A percentile compares a stretch with the other conserved stretches of the same genome.
Conservation (phyloP, 495 filamentous ascomycete species). For the Penicillium waksmanii region DNA sequence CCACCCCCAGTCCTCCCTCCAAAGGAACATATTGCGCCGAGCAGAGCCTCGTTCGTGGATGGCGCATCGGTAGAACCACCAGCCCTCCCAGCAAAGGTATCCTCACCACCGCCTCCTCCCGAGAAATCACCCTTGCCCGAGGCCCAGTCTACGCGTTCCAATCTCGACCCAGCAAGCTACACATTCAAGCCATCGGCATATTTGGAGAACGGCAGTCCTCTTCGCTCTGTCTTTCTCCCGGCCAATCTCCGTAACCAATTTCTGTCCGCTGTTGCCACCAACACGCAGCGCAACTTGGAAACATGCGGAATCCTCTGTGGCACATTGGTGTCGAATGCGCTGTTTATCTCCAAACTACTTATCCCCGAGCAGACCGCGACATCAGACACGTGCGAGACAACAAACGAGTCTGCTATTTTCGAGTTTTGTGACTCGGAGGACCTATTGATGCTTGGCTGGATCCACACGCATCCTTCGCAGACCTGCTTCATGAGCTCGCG, state of each 20-base stretch:
- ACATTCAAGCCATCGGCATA: slow-evolving; percentile 86
- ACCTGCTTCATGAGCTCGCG: slow-evolving; percentile 97
- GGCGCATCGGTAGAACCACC: slow-evolving; percentile 23
- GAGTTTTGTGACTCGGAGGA: slow-evolving; percentile 87
- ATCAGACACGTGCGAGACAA: slow-evolving; percentile 89
- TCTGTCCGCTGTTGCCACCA: slow-evolving; percentile 68
- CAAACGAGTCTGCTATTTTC: slow-evolving; percentile 80
- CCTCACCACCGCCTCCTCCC: slow-evolving; percentile 33
- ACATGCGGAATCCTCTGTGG: slow-evolving; percentile 95
- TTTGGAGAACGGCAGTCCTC: slow-evolving; percentile 82
- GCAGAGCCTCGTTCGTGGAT: slow-evolving; percentile 26
- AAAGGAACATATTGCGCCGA: slow-evolving; percentile 41
- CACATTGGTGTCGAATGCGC: slow-evolving; percentile 85
- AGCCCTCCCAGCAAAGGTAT: slow-evolving; percentile 33
- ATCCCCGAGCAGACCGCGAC: slow-evolving; percentile 91
- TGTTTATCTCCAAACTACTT: slow-evolving; percentile 85
- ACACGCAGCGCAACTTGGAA: slow-evolving; percentile 82
- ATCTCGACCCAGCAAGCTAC: slow-evolving; percentile 56
- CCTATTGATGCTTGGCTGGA: slow-evolving; percentile 92
- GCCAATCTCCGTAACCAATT: slow-evolving; percentile 72
- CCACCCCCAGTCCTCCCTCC: slow-evolving; percentile 53
- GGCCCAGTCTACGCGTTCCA: slow-evolving; percentile 28
- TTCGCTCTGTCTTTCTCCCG: slow-evolving; percentile 88
- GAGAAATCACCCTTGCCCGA: slow-evolving; percentile 41
- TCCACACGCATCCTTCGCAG: slow-evolving; percentile 95